Evolutionary conservation across 1,139 yeast species (phyloP), one percentile per base, ranked within the genome.

Genomic region (Citeromyces siamensis): DNA sequence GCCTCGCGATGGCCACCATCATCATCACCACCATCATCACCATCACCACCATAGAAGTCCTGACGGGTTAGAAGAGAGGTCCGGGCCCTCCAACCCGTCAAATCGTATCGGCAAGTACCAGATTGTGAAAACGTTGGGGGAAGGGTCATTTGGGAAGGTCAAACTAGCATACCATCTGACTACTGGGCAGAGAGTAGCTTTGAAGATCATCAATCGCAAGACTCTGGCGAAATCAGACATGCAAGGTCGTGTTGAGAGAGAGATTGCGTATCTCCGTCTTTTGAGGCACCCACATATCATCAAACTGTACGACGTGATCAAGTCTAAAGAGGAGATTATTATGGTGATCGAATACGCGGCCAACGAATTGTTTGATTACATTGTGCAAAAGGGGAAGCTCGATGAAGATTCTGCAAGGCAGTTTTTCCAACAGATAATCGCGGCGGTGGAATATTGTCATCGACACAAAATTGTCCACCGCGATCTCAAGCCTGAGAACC

Each of bases 311-410:
- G 98, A 90, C 58, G 98, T 90, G 38, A 90, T 90, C 56, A 90
- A 90, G 58, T 81, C 94, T 29, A 85, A 85, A 50, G 96, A 90
- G 49, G 98, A 90, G 51, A 90, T 90, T 48, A 84, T 90, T 51
- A 90, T 90, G 97, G 97, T 93, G 26, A 88, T 90, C 52, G 98
- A 90, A 58, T 90, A 72, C 55, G 98, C 98, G 2, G 96, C 95
- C 6, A 85, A 86, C 49, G 98, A 90, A 59, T 69, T 90, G 48
- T 90, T 90, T 52, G 98, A 90, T 53, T 90, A 90, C 54, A 90
- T 90, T 55, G 95, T 90, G 13, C 97, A 88, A 55, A 68, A 88
- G 48, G 97, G 96, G 26, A 80, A 85, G 52, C 84, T 93, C 95
- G 78, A 82, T 29, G 98, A 93, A 57, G 75, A 77, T 43, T 97